Base-by-base conservation (phyloP, 164 flowering plant species). In the Vitis rupestris region DNA sequence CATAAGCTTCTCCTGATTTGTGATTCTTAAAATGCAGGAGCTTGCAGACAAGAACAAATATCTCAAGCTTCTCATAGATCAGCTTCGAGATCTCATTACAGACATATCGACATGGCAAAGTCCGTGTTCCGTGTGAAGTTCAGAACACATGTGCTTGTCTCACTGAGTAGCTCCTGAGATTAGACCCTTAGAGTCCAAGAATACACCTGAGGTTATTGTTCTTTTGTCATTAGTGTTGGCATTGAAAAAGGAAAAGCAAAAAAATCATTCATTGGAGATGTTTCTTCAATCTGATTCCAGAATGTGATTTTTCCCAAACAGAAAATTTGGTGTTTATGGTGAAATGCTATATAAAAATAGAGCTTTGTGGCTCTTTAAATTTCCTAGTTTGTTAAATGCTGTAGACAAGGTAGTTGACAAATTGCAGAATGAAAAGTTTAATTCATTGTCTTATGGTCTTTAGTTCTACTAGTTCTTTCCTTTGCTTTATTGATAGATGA, bases 51-150 rank as follows among this genome's bases (percentile, higher is more conserved):
- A 92, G 86, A 92, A 92, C 75, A 74, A 69, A 61, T 50, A 82
- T 78, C 69, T 91, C 64, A 91, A 91, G 76, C 68, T 67, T 71
- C 89, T 93, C 60, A 90, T 93, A 57, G 94, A 91, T 75, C 96
- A 91, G 79, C 78, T 91, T 17, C 89, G 97, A 30, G 88, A 84
- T 44, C 90, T 93, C 59, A 77, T 91, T 51, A 78, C 75, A 7
- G 97, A 93, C 72, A 75, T 93, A 72, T 85, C 96, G 29, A 85
- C 90, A 23, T 93, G 97, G 97, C 97, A 93, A 81, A 93, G 94
- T 73, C 94, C 98, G 64, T 83, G 88, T 75, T 76, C 94, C 3
- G 67, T 84, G 37, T 87, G 75, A 88, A 68, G 50, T 44, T 67
- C 10, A 56, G 37, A 30, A 61, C 30, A n/a, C 11, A 27, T 71